A percentile compares a stretch with the other conserved stretches of the same genome.
Conservation (phyloP, 1,284 basidiomycete species). For the Mrakiaceae sp. region DNA sequence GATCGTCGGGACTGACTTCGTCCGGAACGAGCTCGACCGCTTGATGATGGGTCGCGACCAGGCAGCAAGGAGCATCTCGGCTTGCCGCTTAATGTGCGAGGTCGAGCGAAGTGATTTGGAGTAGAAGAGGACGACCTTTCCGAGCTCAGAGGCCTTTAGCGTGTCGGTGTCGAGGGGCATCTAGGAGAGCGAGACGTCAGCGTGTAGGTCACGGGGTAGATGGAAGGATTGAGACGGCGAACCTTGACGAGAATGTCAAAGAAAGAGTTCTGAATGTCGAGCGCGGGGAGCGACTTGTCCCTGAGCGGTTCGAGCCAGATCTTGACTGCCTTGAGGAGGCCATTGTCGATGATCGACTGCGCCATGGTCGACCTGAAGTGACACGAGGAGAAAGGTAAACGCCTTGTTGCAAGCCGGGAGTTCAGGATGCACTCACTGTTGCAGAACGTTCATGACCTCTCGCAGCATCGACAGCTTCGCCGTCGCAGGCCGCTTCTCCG, state of each 20-base stretch:
- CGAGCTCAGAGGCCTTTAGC: slow-evolving; percentile 82
- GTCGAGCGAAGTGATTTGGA: slow-evolving; percentile 78
- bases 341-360: slow-evolving; percentile 91
- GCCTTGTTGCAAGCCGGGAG: not conserved
- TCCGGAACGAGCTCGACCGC: slow-evolving; percentile 25
- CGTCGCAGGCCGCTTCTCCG: slow-evolving; percentile 70
- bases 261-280: slow-evolving; percentile 90
- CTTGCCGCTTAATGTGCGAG: slow-evolving; percentile 63
- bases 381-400: slow-evolving; percentile 4
- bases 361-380: slow-evolving; percentile 60
- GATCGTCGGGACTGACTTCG: slow-evolving; percentile 5
- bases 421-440: slow-evolving; percentile 56
- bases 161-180: slow-evolving; percentile 88
- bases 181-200: slow-evolving; percentile 20
- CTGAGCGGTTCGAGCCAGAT: slow-evolving; percentile 91
- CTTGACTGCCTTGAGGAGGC: slow-evolving; percentile 77
- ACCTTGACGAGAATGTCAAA: slow-evolving; percentile 66
- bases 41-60: slow-evolving; percentile 96
- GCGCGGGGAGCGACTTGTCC: slow-evolving; percentile 80
- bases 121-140: slow-evolving; percentile 91
- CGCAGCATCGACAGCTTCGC: slow-evolving; percentile 75
- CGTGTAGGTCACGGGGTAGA: not conserved
- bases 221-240: slow-evolving; percentile 15
- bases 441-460: slow-evolving; percentile 81
- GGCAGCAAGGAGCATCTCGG: slow-evolving; percentile 69